Evolutionary conservation across 2,329 filamentous ascomycete species (phyloP), one percentile per base, ranked within the genome.

Genomic region (Diaporthe citrichinensis): DNA sequence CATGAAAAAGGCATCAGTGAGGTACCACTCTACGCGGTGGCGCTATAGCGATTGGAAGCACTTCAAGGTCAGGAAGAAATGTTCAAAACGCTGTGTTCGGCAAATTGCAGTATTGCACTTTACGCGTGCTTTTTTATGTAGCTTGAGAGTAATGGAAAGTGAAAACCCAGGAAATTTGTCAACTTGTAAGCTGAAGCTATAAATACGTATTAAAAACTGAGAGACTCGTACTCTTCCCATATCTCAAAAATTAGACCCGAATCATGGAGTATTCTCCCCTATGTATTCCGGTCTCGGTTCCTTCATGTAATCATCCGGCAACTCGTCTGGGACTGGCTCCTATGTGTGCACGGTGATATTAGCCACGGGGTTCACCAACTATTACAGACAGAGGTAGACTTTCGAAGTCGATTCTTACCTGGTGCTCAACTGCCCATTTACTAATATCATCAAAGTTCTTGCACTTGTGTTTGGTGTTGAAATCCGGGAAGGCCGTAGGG

Each of bases 401-500:
- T 14, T n/a, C 3, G 25, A 44, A 20, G 8, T 17, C 25, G 20
- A 4, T 17, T n/a, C 72, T 49, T 46, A 85, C 87, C 76, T 92
- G 90, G 36, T 88, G 84, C 41, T 80, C 81, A 75, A 90, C 85
- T 1, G 90, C 90, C 90, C 90, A 93, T 10, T 73, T 58, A 4
- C 79, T 78, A 15, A 84, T 78, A 4, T 78, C 79, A 23, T 81
- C 79, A 76, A 79, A 84, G 68, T 83, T 80, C 61, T 82, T 81
- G 81, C 91, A 92, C 65, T 84, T 84, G 80, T 92, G 91, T 74
- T 85, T 84, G 0, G 90, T 92, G 78, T 91, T 90, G 82, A 92
- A 92, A 80, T 93, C 90, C 2, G 91, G 89, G 77, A 91, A 92
- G 0, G 90, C 85, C 58, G 84, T 82, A 0, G 87, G 86, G 12